phyloP scores from a whole-genome alignment of 495 filamentous ascomycete species.

The Glonium stellatum region DNA sequence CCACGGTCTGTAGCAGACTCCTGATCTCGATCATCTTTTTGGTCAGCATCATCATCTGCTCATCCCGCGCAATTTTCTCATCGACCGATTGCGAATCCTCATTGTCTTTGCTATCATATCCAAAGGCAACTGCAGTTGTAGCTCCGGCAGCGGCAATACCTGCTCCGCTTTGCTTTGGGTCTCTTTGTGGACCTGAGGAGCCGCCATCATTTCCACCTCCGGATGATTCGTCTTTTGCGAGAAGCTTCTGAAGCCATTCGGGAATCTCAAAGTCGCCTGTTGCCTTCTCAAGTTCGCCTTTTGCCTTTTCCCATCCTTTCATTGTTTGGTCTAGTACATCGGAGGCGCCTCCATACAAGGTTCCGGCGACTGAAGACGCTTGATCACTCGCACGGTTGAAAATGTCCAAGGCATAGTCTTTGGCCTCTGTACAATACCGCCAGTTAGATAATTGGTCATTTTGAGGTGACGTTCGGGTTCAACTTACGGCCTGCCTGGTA shows the following conservation, averaged over 20 bases:
- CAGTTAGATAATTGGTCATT: neutral
- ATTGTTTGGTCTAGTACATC: constrained; percentile 70
- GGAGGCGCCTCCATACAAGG: constrained; percentile 60
- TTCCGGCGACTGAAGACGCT: constrained; percentile 56
- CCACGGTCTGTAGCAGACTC: constrained; percentile 80
- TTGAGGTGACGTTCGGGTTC: constrained; percentile 4
- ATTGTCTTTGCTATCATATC: constrained; percentile 40
- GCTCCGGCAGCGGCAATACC: constrained; percentile 48
- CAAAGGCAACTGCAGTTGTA: constrained; percentile 65
- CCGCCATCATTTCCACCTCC: constrained; percentile 35
- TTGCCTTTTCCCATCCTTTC: constrained; percentile 77
- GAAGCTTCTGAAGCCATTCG: constrained; percentile 76
- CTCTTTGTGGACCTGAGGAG: constrained; percentile 43
- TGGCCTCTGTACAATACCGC: constrained; percentile 59
- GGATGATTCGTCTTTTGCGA: constrained; percentile 42
- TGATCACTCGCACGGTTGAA: constrained; percentile 63
- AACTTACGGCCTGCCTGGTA: constrained; percentile 87
- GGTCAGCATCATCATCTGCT: constrained; percentile 99
- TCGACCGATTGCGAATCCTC: constrained; percentile 40
- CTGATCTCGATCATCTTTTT: constrained; percentile 99
- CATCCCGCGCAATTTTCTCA: constrained; percentile 68
- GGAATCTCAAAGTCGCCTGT: constrained; percentile 64
- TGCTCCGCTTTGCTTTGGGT: constrained; percentile 57
- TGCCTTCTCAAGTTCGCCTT: constrained; percentile 72
- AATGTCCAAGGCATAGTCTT: constrained; percentile 79